Evolutionary conservation across 257 asterid genomes (phyloP), one percentile per base, ranked within the genome.

Genomic region (Nicotiana attenuata): DNA sequence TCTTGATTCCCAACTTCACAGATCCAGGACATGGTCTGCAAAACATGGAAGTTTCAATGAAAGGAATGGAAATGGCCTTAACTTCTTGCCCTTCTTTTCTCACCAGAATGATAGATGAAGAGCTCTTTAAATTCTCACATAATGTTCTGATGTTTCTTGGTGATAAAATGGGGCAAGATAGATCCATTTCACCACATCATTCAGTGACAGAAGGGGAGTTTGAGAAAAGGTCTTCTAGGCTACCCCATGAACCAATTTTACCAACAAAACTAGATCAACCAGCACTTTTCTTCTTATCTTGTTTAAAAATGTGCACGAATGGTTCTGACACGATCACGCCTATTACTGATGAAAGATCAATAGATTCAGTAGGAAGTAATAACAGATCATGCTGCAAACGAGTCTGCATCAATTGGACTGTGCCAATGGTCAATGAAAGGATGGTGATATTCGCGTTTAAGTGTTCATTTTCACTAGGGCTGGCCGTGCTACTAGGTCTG

Each of bases 51-150:
- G 84, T 79, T 0, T 66, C 90, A 5, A 86, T 92, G 90, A 87
- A 87, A 82, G 95, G 93, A 82, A 85, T 93, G 66, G 95, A 93
- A 83, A 83, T 90, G 63, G 89, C 93, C n/a, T 63, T 92, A 15
- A 50, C 24, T 24, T 86, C 89, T 41, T 86, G 84, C 13, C 76
- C 87, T 20, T 77, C 79, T 53, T 81, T 33, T 47, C 90, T 87
- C 0, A 52, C 75, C 20, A 86, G 82, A 77, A 56, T 20, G 78
- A 77, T 78, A 60, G 86, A 88, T 20, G 85, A 86, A 38, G 83
- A 88, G 35, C 82, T 90, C 85, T 50, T 83, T 5, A 50, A 61
- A 7, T 22, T 84, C 76, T 61, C 87, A 13, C 80, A 81, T 11
- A 15, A 65, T 33, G 60, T 85, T 10, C 84, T 87, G 4, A 29